These are phyloP conservation scores for Coprinopsis sp. DNA, from an alignment of 768 basidiomycete genomes.

Conservation along the genomic window DNA sequence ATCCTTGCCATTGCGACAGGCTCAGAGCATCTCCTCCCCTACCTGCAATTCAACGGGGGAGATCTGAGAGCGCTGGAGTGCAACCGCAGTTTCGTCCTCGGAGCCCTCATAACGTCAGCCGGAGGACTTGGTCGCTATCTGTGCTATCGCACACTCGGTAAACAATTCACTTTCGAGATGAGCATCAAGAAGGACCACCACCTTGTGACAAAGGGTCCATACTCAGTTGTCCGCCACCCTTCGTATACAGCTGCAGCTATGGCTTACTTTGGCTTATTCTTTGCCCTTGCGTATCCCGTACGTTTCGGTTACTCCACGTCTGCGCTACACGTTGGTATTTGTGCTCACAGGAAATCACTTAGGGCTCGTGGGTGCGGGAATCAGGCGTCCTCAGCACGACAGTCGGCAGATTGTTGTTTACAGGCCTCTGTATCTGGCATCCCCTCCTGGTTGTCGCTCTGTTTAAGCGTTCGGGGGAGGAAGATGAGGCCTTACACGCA, in stretches of 20 bases:
- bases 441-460: constrained; percentile 28
- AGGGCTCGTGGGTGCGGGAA: constrained; percentile 46
- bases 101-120: constrained; percentile 30
- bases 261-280: constrained; percentile 28
- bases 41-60: constrained; percentile 13
- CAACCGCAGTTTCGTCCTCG: constrained; percentile 31
- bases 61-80: constrained; percentile 22
- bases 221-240: constrained; percentile 45
- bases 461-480: constrained; percentile 36
- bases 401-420: constrained; percentile 24
- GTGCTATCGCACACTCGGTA: constrained; percentile 44
- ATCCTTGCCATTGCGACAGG: constrained; percentile 31
- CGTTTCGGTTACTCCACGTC: background rate
- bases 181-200: constrained; percentile 41
- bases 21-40: constrained; percentile 25
- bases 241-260: constrained; percentile 40
- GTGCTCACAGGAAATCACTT: background rate
- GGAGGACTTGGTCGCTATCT: constrained; percentile 38
- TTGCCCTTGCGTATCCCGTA: constrained; percentile 34
- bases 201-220: constrained; percentile 45
- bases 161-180: constrained; percentile 49
- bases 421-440: constrained; percentile 25
- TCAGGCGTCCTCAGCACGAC: constrained; percentile 33
- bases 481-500: constrained; percentile 38
- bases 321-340: background rate